phyloP scores from a whole-genome alignment of 768 basidiomycete genomes.

The Boletus eberwhitei region DNA sequence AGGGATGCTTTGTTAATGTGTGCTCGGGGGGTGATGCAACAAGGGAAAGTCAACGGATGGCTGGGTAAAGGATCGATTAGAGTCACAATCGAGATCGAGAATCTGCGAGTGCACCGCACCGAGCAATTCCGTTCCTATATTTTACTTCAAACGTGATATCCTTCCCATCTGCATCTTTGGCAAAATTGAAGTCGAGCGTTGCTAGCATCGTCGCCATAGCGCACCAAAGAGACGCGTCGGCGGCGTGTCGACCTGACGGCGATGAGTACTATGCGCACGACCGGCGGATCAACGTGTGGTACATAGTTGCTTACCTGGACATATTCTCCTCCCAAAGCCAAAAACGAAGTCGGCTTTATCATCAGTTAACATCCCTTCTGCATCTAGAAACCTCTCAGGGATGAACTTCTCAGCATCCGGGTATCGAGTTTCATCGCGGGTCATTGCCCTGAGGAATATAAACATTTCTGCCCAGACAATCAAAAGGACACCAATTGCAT shows the following conservation, averaged over 20 bases:
- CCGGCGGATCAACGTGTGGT: too few species aligned
- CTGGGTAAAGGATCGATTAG: neutral
- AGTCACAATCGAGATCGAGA: neutral
- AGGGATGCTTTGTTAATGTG: constrained; percentile 4
- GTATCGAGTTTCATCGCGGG: constrained; percentile 19
- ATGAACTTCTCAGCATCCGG: constrained; percentile 15
- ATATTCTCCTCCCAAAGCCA: constrained; percentile 16
- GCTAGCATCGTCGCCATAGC: constrained; percentile 20
- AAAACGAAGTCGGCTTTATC: constrained; percentile 11
- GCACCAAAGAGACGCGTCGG: constrained; percentile 4
- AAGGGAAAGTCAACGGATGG: constrained; percentile 13
- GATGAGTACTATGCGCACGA: too few species aligned
- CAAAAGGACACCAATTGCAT: neutral
- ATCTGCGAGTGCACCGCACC: neutral
- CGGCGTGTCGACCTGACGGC: constrained; percentile 13
- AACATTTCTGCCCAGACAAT: neutral
- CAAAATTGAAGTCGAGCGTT: constrained; percentile 14
- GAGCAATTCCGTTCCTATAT: constrained; percentile 4
- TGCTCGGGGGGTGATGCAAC: constrained; percentile 9
- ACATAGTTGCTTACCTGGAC: too few species aligned
- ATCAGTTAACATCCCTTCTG: constrained; percentile 6
- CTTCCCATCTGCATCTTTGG: constrained; percentile 7
- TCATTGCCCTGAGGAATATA: constrained; percentile 14
- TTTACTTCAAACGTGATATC: constrained; percentile 4
- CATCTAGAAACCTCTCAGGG: constrained; percentile 12